These are phyloP conservation scores for Boletellus emodensis DNA, from an alignment of 768 basidiomycete genomes.

Conservation along the genomic window DNA sequence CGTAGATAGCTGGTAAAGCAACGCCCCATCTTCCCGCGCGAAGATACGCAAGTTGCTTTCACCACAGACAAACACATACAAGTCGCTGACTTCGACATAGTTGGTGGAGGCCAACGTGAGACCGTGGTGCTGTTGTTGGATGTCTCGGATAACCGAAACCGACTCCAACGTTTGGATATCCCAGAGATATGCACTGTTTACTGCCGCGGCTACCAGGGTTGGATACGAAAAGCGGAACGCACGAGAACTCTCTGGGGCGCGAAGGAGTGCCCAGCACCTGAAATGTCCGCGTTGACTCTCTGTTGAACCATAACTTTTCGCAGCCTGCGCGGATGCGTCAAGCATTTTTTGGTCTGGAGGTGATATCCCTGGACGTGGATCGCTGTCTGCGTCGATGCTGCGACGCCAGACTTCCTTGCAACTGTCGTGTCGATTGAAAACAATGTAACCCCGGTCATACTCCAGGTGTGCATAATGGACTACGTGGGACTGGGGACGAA, in stretches of 20 bases:
- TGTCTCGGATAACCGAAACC: conserved; percentile 37
- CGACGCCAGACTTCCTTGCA: conserved; percentile 71
- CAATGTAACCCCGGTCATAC: conserved; percentile 64
- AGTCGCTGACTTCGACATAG: conserved; percentile 63
- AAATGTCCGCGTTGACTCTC: conserved; percentile 47
- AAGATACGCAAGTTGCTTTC: conserved; percentile 48
- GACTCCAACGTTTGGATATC: conserved; percentile 52
- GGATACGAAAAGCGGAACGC: conserved; percentile 73
- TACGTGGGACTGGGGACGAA: conserved; percentile 8
- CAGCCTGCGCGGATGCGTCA: conserved; percentile 20
- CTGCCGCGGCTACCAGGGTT: conserved; percentile 49
- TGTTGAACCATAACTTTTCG: conserved; percentile 7
- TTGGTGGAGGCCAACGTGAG: conserved; percentile 38
- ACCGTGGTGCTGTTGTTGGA: conserved; percentile 11
- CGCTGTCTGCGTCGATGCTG: conserved; percentile 31
- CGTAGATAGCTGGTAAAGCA: conserved; percentile 43
- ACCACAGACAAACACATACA: conserved; percentile 60
- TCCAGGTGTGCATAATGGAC: conserved; percentile 60
- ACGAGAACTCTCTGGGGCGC: conserved; percentile 37
- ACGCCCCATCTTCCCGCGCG: conserved; percentile 41
- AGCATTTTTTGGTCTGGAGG: conserved; percentile 33
- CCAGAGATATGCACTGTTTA: conserved; percentile 51
- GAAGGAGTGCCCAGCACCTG: conserved; percentile 56
- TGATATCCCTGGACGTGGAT: conserved; percentile 21
- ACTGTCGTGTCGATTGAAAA: conserved; percentile 59